Conservation (phyloP, 345 rosid species). For the Euphorbia tirucalli region DNA sequence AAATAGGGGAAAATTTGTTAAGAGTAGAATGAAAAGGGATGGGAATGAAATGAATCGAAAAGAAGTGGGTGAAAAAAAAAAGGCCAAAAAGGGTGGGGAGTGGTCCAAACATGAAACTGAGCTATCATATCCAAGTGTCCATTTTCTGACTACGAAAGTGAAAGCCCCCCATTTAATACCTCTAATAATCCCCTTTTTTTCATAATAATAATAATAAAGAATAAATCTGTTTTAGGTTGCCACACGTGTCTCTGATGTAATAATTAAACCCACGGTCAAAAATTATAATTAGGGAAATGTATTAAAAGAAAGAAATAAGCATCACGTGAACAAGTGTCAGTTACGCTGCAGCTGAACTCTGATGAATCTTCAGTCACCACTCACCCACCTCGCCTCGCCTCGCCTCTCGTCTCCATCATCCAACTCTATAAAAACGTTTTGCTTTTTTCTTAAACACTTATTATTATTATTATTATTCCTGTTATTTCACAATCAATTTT, state of each 20-base stretch:
- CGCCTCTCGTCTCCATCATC: too few species aligned
- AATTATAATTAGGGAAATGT: neutral
- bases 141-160: neutral
- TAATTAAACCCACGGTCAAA: neutral
- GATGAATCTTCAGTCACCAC: neutral
- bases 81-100: neutral
- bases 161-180: too few species aligned
- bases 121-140: neutral
- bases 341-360: neutral
- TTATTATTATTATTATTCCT: too few species aligned
- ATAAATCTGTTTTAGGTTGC: neutral
- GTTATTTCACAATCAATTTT: too few species aligned
- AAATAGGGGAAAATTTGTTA: too few species aligned
- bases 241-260: slow-evolving; percentile 13
- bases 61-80: neutral
- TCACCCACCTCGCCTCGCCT: neutral
- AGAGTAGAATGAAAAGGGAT: too few species aligned
- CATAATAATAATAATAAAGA: neutral
- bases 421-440: too few species aligned
- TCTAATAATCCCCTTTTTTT: too few species aligned
- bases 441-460: too few species aligned
- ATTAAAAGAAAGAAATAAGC: neutral
- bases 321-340: slow-evolving; percentile 31
- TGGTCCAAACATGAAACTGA: slow-evolving; percentile 1
- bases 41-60: neutral